These are phyloP conservation scores for Verticillium tricorpus DNA, from an alignment of 2,329 filamentous ascomycete species.

Conservation along the genomic window DNA sequence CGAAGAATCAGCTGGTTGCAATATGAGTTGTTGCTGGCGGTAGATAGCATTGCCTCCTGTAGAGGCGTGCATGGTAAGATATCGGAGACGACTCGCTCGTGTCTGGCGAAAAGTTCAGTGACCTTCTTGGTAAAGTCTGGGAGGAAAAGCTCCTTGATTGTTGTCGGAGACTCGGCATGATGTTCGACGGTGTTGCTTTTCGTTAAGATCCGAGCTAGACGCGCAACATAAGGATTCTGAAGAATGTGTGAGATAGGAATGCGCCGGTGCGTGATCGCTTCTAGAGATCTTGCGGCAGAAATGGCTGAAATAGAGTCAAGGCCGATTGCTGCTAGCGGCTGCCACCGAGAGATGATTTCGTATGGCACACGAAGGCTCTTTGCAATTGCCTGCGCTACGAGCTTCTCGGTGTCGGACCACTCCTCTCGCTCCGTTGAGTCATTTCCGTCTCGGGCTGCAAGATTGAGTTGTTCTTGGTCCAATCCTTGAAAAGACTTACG, in stretches of 20 bases:
- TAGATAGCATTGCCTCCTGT: slow-evolving; percentile 81
- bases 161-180: background rate
- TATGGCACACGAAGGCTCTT: slow-evolving; percentile 39
- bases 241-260: slow-evolving; percentile 67
- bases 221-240: slow-evolving; percentile 61
- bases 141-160: background rate
- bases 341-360: slow-evolving; percentile 53
- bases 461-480: slow-evolving; percentile 36
- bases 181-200: background rate
- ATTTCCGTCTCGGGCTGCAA: slow-evolving; percentile 23
- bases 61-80: slow-evolving; percentile 81
- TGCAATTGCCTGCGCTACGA: slow-evolving; percentile 37
- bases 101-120: background rate
- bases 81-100: background rate
- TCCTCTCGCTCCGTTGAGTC: slow-evolving; percentile 53
- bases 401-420: background rate
- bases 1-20: slow-evolving; percentile 67
- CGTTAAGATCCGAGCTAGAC: slow-evolving; percentile 39
- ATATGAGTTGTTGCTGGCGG: slow-evolving; percentile 52
- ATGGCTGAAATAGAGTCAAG: slow-evolving; percentile 84
- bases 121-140: background rate
- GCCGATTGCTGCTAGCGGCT: slow-evolving; percentile 73
- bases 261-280: slow-evolving; percentile 35
- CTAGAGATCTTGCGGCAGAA: slow-evolving; percentile 55
- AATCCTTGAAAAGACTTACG: slow-evolving; percentile 42